Evolutionary conservation across 768 basidiomycete genomes (phyloP).

Genomic region (Artomyces pyxidatus): DNA sequence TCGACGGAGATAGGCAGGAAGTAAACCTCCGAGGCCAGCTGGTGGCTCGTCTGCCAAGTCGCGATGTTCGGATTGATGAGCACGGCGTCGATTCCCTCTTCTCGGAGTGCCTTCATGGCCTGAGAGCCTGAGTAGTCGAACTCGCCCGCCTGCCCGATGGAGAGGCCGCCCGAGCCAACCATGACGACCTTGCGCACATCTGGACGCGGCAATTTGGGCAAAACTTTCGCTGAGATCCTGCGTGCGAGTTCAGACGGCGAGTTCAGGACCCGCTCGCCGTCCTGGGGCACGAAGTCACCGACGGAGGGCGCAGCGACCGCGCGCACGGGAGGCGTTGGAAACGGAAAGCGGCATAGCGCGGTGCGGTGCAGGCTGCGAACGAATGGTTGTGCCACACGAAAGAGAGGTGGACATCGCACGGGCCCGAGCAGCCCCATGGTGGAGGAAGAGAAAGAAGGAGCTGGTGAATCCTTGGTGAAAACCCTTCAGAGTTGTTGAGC

Average conservation of each 20-base stretch:
- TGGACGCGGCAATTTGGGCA: constrained; percentile 85
- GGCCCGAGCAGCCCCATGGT: neutral
- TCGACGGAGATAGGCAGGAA: constrained; percentile 95
- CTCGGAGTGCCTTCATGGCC: constrained; percentile 93
- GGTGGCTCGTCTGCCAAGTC: constrained; percentile 98
- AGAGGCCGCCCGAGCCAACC: constrained; percentile 92
- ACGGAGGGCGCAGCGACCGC: constrained; percentile 23
- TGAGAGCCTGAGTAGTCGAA: constrained; percentile 99
- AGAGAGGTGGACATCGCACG: neutral
- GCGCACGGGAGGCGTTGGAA: constrained; percentile 10
- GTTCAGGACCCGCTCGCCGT: constrained; percentile 68
- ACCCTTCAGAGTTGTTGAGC: no score
- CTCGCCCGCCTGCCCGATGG: constrained; percentile 98
- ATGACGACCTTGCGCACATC: constrained; percentile 93
- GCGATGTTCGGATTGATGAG: constrained; percentile 99
- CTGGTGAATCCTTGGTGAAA: no score
- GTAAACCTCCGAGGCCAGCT: constrained; percentile 94
- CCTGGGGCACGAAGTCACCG: constrained; percentile 19
- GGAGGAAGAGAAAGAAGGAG: neutral
- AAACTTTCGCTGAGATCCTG: constrained; percentile 86
- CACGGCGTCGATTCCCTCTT: constrained; percentile 90
- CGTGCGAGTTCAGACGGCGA: constrained; percentile 94
- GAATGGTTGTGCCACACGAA: constrained; percentile 22
- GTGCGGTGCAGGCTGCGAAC: constrained; percentile 7
- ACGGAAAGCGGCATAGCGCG: constrained; percentile 1